phyloP scores from a whole-genome alignment of 1,284 basidiomycete genomes.

The Paramarasmius palmivorus region DNA sequence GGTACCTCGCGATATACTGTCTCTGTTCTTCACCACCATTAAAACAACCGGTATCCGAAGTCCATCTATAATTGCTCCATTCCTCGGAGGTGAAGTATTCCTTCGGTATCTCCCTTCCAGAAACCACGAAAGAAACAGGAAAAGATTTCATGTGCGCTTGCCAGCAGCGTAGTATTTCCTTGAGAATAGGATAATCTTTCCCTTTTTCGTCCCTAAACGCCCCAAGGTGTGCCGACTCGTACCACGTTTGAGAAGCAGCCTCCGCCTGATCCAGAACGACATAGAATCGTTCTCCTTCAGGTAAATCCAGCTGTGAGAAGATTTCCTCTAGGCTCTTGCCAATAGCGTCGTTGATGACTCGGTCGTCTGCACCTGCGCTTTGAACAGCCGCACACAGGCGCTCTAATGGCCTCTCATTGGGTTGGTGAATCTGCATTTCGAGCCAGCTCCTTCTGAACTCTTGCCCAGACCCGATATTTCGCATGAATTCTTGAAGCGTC shows the following conservation, averaged over 20 bases:
- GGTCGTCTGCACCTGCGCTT: neutral
- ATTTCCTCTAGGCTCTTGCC: constrained; percentile 5
- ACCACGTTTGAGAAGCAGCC: neutral
- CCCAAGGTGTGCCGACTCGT: neutral
- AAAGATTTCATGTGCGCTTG: neutral
- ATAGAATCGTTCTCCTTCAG: neutral
- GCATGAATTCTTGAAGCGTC: constrained; percentile 3
- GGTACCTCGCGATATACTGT: constrained; percentile 3
- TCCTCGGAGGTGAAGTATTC: constrained; percentile 4
- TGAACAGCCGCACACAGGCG: neutral
- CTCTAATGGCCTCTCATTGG: neutral
- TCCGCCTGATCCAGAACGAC: constrained; percentile 12
- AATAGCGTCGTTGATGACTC: constrained; percentile 4
- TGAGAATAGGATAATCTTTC: constrained; percentile 1
- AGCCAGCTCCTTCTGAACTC: constrained; percentile 14
- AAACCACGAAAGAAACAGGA: constrained; percentile 10
- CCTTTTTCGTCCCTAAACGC: constrained; percentile 4
- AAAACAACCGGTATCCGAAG: constrained; percentile 13
- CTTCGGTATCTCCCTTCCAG: constrained; percentile 11
- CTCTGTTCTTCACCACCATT: constrained; percentile 3
- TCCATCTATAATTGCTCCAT: constrained; percentile 11
- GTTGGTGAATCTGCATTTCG: constrained; percentile 1
- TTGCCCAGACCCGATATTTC: neutral
- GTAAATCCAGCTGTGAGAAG: neutral
- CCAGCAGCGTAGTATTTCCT: constrained; percentile 8